Conservation (phyloP, 768 basidiomycete genomes). For the Xerocomellus dryophilus region DNA sequence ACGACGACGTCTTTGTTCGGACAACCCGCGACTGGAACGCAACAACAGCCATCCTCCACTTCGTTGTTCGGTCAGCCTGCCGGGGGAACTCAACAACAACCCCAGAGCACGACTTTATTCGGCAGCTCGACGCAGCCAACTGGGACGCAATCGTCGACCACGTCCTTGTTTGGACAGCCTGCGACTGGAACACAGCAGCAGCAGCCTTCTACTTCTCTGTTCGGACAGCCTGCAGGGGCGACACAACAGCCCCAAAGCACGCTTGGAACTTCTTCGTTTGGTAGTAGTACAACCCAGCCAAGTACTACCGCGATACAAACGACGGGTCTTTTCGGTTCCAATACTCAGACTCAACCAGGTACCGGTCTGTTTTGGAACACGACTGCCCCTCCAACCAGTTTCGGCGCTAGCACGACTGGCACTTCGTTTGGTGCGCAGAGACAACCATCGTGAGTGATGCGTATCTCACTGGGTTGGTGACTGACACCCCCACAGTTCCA, state of each 20-base stretch:
- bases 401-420: slow-evolving; percentile 5
- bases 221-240: slow-evolving; percentile 34
- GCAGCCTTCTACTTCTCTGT: slow-evolving; percentile 32
- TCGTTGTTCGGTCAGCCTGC: slow-evolving; percentile 40
- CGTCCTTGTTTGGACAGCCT: slow-evolving; percentile 30
- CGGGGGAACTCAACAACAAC: slow-evolving; percentile 20
- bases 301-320: slow-evolving; percentile 12
- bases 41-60: slow-evolving; percentile 33
- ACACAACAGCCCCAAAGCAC: slow-evolving; percentile 25
- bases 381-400: neutral
- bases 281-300: slow-evolving; percentile 13
- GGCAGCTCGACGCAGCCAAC: slow-evolving; percentile 15
- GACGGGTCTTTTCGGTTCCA: slow-evolving; percentile 18
- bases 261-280: slow-evolving; percentile 35
- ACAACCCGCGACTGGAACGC: slow-evolving; percentile 33
- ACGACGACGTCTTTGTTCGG: slow-evolving; percentile 19
- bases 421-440: slow-evolving; percentile 31
- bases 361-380: slow-evolving; percentile 30
- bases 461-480: neutral
- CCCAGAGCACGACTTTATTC: slow-evolving; percentile 31
- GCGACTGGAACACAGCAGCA: slow-evolving; percentile 35
- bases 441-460: slow-evolving; percentile 29
- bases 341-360: slow-evolving; percentile 22
- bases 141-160: slow-evolving; percentile 11
- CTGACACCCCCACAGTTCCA: slow-evolving; percentile 14